Percentiles rank a stretch among this genome's conserved stretches.
phyloP scores from a whole-genome alignment of 2,329 filamentous ascomycete species.

The Lizonia empirigonia region DNA sequence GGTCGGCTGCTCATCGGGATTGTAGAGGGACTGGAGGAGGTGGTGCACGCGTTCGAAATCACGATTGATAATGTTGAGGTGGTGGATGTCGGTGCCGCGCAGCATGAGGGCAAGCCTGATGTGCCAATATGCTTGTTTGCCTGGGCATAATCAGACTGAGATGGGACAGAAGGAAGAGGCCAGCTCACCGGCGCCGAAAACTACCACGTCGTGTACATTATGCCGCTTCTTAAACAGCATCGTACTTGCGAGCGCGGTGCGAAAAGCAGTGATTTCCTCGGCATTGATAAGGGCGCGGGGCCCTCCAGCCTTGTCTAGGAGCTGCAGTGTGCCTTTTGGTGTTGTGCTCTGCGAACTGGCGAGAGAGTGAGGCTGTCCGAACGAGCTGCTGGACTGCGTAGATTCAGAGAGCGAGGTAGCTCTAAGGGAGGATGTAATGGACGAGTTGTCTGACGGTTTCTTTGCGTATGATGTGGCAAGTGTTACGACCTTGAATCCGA shows the following conservation, averaged over 20 bases:
- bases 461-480: slow-evolving; percentile 49
- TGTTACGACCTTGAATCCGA: slow-evolving; percentile 70
- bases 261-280: slow-evolving; percentile 71
- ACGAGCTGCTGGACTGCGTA: slow-evolving; percentile 27
- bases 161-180: too few relatives aligned
- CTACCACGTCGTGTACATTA: slow-evolving; percentile 74
- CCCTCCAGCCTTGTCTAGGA: slow-evolving; percentile 63
- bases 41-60: slow-evolving; percentile 64
- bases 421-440: slow-evolving; percentile 43
- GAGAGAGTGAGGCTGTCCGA: slow-evolving; percentile 27
- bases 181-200: slow-evolving; percentile 76
- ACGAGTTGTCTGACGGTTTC: slow-evolving; percentile 33
- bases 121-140: slow-evolving; percentile 91
- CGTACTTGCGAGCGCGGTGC: slow-evolving; percentile 68
- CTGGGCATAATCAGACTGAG: not conserved
- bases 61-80: slow-evolving; percentile 83
- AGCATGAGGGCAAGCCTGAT: slow-evolving; percentile 81
- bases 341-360: slow-evolving; percentile 48
- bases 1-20: slow-evolving; percentile 46
- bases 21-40: slow-evolving; percentile 62
- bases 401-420: slow-evolving; percentile 38
- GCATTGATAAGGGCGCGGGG: slow-evolving; percentile 69
- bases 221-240: slow-evolving; percentile 67
- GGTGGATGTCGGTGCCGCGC: slow-evolving; percentile 70
- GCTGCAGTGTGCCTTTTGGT: slow-evolving; percentile 62